Evolutionary conservation across 2,329 filamentous ascomycete genomes (phyloP), one percentile per base, ranked within the genome.

Genomic region (Phaeosphaeriaceae sp.): DNA sequence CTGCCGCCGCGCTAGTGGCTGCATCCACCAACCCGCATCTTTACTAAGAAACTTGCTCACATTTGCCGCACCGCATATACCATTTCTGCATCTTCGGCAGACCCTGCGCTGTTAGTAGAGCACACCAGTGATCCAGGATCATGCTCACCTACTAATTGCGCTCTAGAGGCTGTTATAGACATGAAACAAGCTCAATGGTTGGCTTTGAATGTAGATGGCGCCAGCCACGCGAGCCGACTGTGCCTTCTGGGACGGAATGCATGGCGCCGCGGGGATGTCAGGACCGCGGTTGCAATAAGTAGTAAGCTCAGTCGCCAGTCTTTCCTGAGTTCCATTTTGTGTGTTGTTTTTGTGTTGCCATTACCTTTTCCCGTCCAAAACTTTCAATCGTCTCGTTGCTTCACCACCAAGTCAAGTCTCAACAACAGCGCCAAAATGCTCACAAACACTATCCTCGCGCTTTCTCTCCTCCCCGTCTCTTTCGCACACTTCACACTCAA

Each of bases 401-500:
- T 42, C 24, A 9, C 25, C 5, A 53, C 3, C 11, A 46, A 44
- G 2, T 52, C 31, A 24, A 24, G 51, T 25, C 47, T 20, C 52
- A 44, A 7, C 44, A 25, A 56, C 48, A 52, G 40, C 52, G 22
- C 46, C 60, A 74, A 57, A 7, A 78, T 78, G 76, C 63, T 72
- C 52, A 65, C 62, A 66, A 68, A 63, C 51, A 58, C 71, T 54
- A 68, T 81, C 47, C 57, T 76, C 40, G 72, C 81, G 52, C 68
- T 81, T 60, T 69, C 77, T 53, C 72, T 83, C 54, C 73, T 80
- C 48, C 78, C 82, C 54, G 65, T 83, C 47, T 77, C 79, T 19
- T 76, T 83, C 42, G 85, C 85, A 17, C 86, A 88, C 69, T 88
- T 87, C 78, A 69, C 79, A 3, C 79, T 88, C 72, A 72, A 79